Evolutionary conservation across 441 rosid genomes (phyloP).

Genomic region (Aquilaria agallochum): DNA sequence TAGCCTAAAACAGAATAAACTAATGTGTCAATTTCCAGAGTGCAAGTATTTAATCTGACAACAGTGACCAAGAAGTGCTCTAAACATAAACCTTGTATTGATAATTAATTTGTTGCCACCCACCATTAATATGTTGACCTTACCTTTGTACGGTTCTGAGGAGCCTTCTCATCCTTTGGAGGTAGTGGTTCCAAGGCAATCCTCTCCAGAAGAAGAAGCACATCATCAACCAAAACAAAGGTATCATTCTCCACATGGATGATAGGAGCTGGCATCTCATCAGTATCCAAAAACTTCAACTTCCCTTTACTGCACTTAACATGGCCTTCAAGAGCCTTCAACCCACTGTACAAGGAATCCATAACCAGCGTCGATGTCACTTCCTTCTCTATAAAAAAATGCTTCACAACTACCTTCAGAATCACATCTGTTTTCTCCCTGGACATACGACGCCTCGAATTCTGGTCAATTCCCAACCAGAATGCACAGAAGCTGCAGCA

Average conservation of each 20-base stretch:
- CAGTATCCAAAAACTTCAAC: slow-evolving; percentile 49
- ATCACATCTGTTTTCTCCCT: slow-evolving; percentile 76
- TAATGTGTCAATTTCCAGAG: too few species aligned
- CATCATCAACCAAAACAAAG: slow-evolving; percentile 90
- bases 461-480: slow-evolving; percentile 85
- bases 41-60: too few species aligned
- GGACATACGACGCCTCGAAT: slow-evolving; percentile 67
- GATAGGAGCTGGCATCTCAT: slow-evolving; percentile 85
- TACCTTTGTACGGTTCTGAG: slow-evolving; percentile 86
- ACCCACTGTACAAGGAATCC: slow-evolving; percentile 95
- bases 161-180: slow-evolving; percentile 85
- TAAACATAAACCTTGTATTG: too few species aligned
- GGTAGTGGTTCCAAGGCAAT: slow-evolving; percentile 84
- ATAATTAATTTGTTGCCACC: too few species aligned
- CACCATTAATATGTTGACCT: slow-evolving; percentile 6
- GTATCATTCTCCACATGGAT: slow-evolving; percentile 73
- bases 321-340: slow-evolving; percentile 92
- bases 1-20: too few species aligned
- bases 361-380: slow-evolving; percentile 95
- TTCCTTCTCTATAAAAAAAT: slow-evolving; percentile 94
- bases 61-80: too few species aligned
- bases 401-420: slow-evolving; percentile 81
- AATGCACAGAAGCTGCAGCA: slow-evolving; percentile 72
- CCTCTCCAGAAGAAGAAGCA: slow-evolving; percentile 69
- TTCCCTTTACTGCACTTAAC: slow-evolving; percentile 61